Base-by-base conservation (phyloP, 2,329 filamentous ascomycete genomes). In the Fusarium nematophilum region DNA sequence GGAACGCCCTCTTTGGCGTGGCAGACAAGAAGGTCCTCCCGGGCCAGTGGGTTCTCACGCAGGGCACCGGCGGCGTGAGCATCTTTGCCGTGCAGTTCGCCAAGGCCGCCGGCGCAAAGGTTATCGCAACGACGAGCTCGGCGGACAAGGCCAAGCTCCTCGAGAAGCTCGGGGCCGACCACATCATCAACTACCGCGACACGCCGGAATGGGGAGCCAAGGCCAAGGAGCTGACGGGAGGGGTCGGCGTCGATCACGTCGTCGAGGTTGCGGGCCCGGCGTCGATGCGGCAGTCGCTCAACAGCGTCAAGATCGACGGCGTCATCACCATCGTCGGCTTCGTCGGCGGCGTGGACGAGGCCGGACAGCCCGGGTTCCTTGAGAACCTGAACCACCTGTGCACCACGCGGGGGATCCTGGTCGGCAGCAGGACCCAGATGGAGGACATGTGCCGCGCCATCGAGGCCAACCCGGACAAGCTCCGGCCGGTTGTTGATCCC, bases 11-110 rank as follows among this genome's bases (percentile, higher is more conserved):
- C 10, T 88, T 84, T 64, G 87, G 87, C 3, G 66, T 86, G 25
- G 73, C 73, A 62, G 75, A 77, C 18, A 70, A 72, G 56, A 68
- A 68, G 39, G 60, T 89, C 53, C 78, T 79, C 66, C 81, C 84
- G 0, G 86, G 86, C 4, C 74, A 83, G 57, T 79, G 73, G 65
- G 86, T 91, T 3, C 79, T 91, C 27, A 87, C 87, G 1, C 86
- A 90, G 73, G 89, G 88, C n/a, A 90, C 87, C 0, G 88, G 89
- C 15, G 88, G 88, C 53, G 88, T 91, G 7, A 85, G 81, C 59
- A 80, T 90, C 56, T 89, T 89, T 54, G 88, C 82, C 4, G 72
- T 90, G n/a, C 88, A 82, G 74, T 81, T 83, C 59, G 81, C 81
- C 48, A 81, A 80, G 67, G 79, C 78, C 2, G 79, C 78, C 4